Evolutionary conservation across 75 land plant species (phyloP).

Genomic region (Picea glauca): DNA sequence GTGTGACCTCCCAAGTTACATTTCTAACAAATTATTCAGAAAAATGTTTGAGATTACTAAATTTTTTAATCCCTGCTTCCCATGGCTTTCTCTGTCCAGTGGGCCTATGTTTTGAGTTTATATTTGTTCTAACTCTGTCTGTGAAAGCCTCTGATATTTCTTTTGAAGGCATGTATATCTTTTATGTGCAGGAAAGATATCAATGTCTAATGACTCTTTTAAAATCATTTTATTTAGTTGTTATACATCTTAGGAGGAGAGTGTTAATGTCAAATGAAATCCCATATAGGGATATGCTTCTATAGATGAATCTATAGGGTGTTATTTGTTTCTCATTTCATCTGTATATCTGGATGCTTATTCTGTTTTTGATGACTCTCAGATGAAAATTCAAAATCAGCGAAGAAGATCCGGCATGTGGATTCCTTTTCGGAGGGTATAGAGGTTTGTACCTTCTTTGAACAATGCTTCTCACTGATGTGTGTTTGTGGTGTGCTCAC

Average conservation of each 20-base stretch:
- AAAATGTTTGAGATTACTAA: neutral
- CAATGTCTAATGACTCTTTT: neutral
- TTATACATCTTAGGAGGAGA: neutral
- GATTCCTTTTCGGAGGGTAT: constrained; percentile 2
- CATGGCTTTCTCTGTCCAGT: neutral
- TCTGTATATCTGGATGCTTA: neutral
- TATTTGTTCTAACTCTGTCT: neutral
- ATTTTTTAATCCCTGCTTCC: neutral
- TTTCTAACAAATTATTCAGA: too few species aligned
- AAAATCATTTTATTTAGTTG: neutral
- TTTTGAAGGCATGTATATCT: neutral
- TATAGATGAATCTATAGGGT: neutral
- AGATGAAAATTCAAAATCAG: constrained; percentile 4
- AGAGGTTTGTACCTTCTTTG: neutral
- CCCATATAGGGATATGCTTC: too few species aligned
- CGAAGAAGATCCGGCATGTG: constrained; percentile 3
- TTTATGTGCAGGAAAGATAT: neutral
- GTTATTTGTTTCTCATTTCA: neutral
- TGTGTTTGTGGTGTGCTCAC: neutral
- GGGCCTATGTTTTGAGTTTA: neutral
- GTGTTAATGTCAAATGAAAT: too few species aligned
- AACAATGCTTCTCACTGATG: neutral
- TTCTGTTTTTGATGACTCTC: neutral
- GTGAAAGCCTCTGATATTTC: neutral
- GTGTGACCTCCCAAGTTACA: too few species aligned